Conservation (phyloP, 1,284 basidiomycete species). For the Pseudozyma sp. region DNA sequence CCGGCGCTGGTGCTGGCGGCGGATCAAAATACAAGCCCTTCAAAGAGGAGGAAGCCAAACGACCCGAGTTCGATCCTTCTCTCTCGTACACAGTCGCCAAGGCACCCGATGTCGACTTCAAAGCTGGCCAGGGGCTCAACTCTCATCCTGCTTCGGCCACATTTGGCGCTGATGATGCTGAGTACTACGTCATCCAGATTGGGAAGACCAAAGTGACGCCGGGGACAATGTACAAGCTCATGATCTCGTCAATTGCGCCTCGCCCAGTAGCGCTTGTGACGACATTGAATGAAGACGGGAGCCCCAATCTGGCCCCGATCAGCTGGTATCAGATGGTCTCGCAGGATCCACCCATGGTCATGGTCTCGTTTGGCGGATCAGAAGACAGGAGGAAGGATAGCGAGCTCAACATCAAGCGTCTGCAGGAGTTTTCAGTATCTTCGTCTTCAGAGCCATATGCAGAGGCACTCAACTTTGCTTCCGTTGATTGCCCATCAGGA, state of each 20-base stretch:
- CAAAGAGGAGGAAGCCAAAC: constrained; percentile 42
- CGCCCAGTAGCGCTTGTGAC: constrained; percentile 59
- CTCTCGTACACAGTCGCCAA: constrained; percentile 44
- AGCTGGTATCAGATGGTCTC: constrained; percentile 63
- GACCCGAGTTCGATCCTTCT: constrained; percentile 30
- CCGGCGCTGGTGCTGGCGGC: constrained; percentile 40
- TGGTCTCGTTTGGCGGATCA: constrained; percentile 56
- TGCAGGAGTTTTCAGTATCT: constrained; percentile 53
- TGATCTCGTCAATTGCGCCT: constrained; percentile 57
- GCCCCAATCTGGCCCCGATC: constrained; percentile 55
- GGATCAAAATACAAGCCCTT: constrained; percentile 47
- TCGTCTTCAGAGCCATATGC: constrained; percentile 53
- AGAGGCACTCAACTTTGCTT: constrained; percentile 61
- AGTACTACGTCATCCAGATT: constrained; percentile 51
- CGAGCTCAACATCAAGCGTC: constrained; percentile 53
- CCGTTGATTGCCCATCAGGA: constrained; percentile 52
- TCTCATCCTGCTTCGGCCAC: constrained; percentile 34
- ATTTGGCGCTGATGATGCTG: constrained; percentile 32
- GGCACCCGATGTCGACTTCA: constrained; percentile 40
- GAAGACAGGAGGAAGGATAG: constrained; percentile 53
- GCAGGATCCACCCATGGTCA: constrained; percentile 59
- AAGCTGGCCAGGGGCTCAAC: constrained; percentile 53
- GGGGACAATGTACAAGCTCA: constrained; percentile 54
- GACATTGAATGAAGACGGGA: constrained; percentile 49
- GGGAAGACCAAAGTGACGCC: constrained; percentile 49